Base-by-base conservation (phyloP, 495 filamentous ascomycete species). In the Xylaria grammica region DNA sequence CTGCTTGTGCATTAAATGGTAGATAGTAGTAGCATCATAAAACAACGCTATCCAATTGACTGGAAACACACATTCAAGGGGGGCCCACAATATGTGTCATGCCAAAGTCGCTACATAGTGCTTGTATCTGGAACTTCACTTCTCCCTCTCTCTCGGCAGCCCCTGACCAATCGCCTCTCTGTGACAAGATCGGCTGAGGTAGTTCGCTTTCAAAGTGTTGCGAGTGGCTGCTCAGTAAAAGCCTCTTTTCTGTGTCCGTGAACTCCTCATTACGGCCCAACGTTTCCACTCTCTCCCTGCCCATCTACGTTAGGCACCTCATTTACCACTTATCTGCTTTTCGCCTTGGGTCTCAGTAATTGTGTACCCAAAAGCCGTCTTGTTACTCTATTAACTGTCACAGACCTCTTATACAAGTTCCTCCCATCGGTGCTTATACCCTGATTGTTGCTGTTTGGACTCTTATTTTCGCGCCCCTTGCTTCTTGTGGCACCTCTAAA, bases 231-330 rank as follows among this genome's bases (percentile, higher is more conserved):
- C 7, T 30, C 8, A 7, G 40, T 8, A 44, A 26, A n/a, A 40
- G 54, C 54, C 54, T 58, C 38, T 27, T 44, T 57, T 27, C 44
- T n/a, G 0, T 30, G 8, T 44, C 38, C 17, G 24, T 17, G 17
- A 9, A 9, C 22, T 38, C 32, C 32, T 40, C 36, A 44, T 58
- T 58, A 19, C 34, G 17, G 54, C 54, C 54, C 54, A 58, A 58
- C 26, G 9, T 32, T 4, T 44, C 1, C n/a, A 3, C 3, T 1
- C 36, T 19, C 17, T 38, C 11, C 34, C 20, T 40, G 20, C 53
- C 36, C n/a, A 6, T 6, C 17, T 58, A 19, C 40, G 53, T 58
- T 45, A 30, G 54, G 54, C 54, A 58, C 4, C 32, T 55, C 8
- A 10, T 42, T 40, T 22, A 19, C 52, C 32, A 6, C 51, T 20